Base-by-base conservation (phyloP, 1,284 basidiomycete genomes). In the Ustilago trichophora region DNA sequence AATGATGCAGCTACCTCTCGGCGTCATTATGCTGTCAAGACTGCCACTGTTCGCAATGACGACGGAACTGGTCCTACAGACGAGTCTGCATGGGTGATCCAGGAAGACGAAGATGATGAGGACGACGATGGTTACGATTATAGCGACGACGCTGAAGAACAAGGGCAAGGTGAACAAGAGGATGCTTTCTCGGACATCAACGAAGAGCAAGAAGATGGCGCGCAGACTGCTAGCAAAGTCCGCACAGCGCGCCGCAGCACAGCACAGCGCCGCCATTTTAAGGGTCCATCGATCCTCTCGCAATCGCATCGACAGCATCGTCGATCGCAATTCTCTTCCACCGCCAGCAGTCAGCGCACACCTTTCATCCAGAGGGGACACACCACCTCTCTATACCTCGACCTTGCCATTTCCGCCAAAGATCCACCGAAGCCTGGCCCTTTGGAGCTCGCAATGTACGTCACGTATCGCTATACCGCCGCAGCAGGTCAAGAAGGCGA, bases 391-490 rank as follows among this genome's bases (percentile, higher is more conserved):
- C 29, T 70, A 26, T 55, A 53, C 31, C 45, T 70, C 26, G 67
- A 70, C 16, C 38, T 70, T 4, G 43, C 48, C 34, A 22, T 58
- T n/a, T 56, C 60, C 6, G 19, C 41, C 29, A 48, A 45, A 13
- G 42, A 51, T n/a, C 31, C 54, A 7, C 55, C 64, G 1, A 33
- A 8, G 13, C 26, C 55, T 3, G 45, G 48, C n/a, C 52, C 54
- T 3, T 21, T 71, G 6, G 48, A 73, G 48, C 40, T 71, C 22
- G 58, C 55, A 18, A 56, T 76, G 45, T 63, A 69, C 11, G 74
- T 76, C 31, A 71, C 60, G 2, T 76, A 72, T 32, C 56, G 54
- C 27, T 73, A 73, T 37, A 48, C 53, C 1, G 31, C 44, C n/a
- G n/a, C n/a, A n/a, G n/a, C n/a, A 2, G 29, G 27, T 12, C 34